Evolutionary conservation across 495 filamentous ascomycete genomes (phyloP).

Genomic region (Penicillium maclennaniae): DNA sequence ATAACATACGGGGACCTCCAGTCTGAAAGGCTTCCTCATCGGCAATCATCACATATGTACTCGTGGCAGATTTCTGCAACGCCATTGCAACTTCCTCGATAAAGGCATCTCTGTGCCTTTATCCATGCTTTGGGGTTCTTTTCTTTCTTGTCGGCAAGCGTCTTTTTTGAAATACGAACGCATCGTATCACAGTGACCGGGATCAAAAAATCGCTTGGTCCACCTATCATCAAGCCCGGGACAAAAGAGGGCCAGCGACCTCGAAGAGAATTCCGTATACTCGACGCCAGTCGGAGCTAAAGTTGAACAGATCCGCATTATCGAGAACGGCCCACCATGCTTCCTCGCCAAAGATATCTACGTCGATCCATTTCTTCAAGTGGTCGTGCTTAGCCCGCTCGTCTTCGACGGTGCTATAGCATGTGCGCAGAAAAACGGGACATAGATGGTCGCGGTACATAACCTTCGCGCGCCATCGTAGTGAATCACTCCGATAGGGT

Average conservation of each 20-base stretch:
- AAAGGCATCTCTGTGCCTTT: not conserved
- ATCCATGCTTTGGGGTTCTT: not conserved
- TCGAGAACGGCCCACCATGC: conserved; percentile 7
- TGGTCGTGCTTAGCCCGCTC: not conserved
- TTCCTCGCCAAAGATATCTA: conserved; percentile 1
- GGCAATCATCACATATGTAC: conserved; percentile 5
- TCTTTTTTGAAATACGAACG: not conserved
- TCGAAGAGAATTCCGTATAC: conserved; percentile 7
- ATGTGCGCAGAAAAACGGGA: conserved; percentile 5
- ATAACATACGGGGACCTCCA: conserved; percentile 1
- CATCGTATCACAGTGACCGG: not conserved
- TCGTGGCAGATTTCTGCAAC: not conserved
- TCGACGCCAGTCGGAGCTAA: conserved; percentile 1
- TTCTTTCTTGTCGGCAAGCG: not conserved
- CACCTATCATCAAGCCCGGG: not conserved
- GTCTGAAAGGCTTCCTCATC: conserved; percentile 9
- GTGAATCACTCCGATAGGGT: too few species aligned
- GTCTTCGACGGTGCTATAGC: not conserved
- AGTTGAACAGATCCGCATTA: conserved; percentile 6
- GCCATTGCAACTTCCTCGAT: not conserved
- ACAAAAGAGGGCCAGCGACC: not conserved
- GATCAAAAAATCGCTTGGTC: not conserved
- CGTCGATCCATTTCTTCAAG: not conserved
- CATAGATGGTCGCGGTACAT: not conserved
- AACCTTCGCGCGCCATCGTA: too few species aligned